Conservation (phyloP, 2,329 filamentous ascomycete genomes). For the Ceratocystis lukuohia region DNA sequence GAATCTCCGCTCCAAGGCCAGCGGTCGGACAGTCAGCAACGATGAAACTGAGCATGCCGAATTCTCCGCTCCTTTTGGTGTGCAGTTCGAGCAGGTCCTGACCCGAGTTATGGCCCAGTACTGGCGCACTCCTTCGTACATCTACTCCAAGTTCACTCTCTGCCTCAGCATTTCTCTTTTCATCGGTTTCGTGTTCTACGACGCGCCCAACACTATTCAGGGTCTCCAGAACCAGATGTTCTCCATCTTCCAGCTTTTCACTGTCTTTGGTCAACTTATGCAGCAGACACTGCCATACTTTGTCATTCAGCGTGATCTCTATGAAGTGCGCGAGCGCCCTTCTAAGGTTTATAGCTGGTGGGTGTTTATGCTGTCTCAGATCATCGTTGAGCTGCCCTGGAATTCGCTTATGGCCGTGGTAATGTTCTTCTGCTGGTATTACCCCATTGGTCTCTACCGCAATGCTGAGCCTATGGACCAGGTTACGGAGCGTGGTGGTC, state of each 20-base stretch:
- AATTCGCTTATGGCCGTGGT: constrained; percentile 63
- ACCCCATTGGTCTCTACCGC: constrained; percentile 61
- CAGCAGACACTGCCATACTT: constrained; percentile 81
- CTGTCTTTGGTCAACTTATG: constrained; percentile 65
- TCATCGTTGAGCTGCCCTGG: constrained; percentile 77
- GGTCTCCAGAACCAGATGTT: constrained; percentile 82
- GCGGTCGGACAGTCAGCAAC: constrained; percentile 19
- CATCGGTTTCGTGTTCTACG: constrained; percentile 70
- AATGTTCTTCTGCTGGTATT: constrained; percentile 75
- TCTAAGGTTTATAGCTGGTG: constrained; percentile 78
- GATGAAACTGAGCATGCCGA: constrained; percentile 35
- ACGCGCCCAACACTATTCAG: constrained; percentile 56
- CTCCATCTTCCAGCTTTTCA: constrained; percentile 69
- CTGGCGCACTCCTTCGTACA: constrained; percentile 80
- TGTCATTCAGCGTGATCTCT: constrained; percentile 65
- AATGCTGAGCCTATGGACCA: constrained; percentile 52
- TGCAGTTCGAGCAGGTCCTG: constrained; percentile 55
- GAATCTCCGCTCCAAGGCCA: constrained; percentile 37
- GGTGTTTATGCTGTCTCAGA: constrained; percentile 70
- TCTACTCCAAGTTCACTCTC: constrained; percentile 67
- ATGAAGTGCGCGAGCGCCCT: constrained; percentile 73
- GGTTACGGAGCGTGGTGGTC: constrained; percentile 54
- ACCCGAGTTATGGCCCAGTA: constrained; percentile 77
- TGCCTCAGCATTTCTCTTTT: constrained; percentile 55
- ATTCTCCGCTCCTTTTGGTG: constrained; percentile 62